phyloP scores from a whole-genome alignment of 139 green algal genomes.

The Chlorella sp. region DNA sequence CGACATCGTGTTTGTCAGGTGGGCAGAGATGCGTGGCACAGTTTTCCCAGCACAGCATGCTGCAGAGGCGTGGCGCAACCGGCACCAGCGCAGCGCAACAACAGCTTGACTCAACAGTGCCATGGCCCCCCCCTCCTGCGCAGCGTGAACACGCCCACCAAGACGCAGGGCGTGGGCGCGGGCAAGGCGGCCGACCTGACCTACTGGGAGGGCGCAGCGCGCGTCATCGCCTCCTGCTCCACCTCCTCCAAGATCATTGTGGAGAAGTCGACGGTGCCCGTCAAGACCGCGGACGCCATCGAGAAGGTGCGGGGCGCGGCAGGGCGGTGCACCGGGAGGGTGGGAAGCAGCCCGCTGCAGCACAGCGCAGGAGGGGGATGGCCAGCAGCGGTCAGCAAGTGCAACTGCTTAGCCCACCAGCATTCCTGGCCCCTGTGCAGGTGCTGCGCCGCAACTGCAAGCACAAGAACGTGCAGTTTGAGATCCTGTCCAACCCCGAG shows the following conservation, averaged over 20 bases:
- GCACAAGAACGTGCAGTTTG: conserved; percentile 80
- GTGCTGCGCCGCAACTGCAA: conserved; percentile 83
- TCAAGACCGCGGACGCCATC: conserved; percentile 99
- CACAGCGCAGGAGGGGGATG: neutral
- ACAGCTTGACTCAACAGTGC: neutral
- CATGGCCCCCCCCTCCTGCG: neutral
- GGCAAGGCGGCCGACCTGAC: conserved; percentile 98
- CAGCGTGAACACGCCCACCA: conserved; percentile 99
- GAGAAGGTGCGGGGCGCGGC: conserved; percentile 83
- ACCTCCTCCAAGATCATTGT: conserved; percentile 96
- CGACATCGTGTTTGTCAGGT: conserved; percentile 98
- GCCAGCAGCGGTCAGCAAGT: no score
- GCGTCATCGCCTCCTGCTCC: conserved; percentile 90
- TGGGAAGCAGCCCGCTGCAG: neutral
- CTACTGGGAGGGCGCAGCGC: conserved; percentile 98
- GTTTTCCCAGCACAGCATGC: neutral
- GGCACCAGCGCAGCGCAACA: no score
- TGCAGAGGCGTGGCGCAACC: no score
- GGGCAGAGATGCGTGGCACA: neutral
- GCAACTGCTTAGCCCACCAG: neutral
- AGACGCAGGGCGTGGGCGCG: conserved; percentile 95
- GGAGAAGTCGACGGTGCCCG: conserved; percentile 99
- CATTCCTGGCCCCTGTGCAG: conserved; percentile 56
- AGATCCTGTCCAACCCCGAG: conserved; percentile 97
- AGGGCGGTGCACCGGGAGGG: no score